These are phyloP conservation scores for Bonia amplexicaulis DNA, from an alignment of 176 grass and related monocot species.

Conservation along the genomic window DNA sequence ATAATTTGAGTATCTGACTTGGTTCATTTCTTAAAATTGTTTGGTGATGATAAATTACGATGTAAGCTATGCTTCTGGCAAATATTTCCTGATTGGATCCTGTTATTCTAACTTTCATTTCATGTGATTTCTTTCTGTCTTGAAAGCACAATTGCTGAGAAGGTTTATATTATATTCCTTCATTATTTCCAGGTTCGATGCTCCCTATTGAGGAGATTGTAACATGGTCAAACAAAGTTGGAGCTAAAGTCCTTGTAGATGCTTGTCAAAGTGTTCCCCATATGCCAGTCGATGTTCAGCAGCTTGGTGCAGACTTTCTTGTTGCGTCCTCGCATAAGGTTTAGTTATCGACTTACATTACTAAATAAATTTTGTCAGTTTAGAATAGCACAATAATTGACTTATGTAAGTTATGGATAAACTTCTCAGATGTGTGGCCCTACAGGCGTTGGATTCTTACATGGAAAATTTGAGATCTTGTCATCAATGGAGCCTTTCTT, in stretches of 20 bases:
- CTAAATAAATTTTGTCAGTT: slow-evolving; percentile 13
- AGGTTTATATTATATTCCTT: background rate
- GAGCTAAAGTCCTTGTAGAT: slow-evolving; percentile 94
- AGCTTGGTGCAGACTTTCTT: slow-evolving; percentile 86
- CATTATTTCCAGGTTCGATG: slow-evolving; percentile 51
- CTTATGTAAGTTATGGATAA: slow-evolving; percentile 41
- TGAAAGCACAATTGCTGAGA: background rate
- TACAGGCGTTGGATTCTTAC: slow-evolving; percentile 84
- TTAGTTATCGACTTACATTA: slow-evolving; percentile 1
- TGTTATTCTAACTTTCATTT: background rate
- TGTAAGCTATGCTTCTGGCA: background rate
- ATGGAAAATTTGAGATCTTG: slow-evolving; percentile 75
- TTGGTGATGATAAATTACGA: background rate
- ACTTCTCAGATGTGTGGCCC: slow-evolving; percentile 98
- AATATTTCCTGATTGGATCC: background rate
- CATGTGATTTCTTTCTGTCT: slow-evolving; percentile 9
- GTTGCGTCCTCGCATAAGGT: slow-evolving; percentile 99
- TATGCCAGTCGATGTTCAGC: slow-evolving; percentile 92
- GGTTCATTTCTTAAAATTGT: background rate
- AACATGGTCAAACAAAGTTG: slow-evolving; percentile 58
- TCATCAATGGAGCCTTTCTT: slow-evolving; percentile 87
- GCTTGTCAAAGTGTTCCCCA: slow-evolving; percentile 97
- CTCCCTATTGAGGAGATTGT: slow-evolving; percentile 89
- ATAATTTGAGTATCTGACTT: background rate
- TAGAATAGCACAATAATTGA: slow-evolving; percentile 12